Evolutionary conservation across 2,329 filamentous ascomycete genomes (phyloP), one percentile per base, ranked within the genome.

Genomic region (Fusarium piperis): DNA sequence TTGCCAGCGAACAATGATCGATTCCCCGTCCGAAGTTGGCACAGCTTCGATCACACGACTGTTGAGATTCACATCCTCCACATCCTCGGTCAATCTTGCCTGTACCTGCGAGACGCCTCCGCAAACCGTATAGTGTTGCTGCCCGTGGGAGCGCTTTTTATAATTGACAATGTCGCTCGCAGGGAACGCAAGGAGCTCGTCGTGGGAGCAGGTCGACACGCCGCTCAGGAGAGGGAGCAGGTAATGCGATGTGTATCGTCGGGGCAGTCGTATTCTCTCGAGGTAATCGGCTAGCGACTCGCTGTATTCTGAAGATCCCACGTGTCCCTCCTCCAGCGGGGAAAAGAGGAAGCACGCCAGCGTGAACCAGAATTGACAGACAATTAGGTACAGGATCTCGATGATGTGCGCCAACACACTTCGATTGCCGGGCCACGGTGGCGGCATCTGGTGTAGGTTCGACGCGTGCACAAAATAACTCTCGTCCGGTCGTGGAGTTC

Each of bases 321-420:
- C 28, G 3, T 58, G 30, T 16, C 12, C 44, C 1, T 51, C 57
- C 10, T 51, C 57, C 10, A 68, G 33, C 0, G 87, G 85, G 5
- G 75, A 73, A 28, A 89, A 67, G 16, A 83, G 77, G 71, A 88
- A 86, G 73, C 86, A 89, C 33, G 85, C 87, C 4, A 84, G 32
- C 0, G 83, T 84, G 76, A 89, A 89, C 85, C 86, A 90, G 30
- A 82, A 70, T 67, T 90, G 87, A 69, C 85, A 88, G 0, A 84
- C 58, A 9, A 83, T 74, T 23, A 89, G 72, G 68, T 85, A 81
- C 8, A 83, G 38, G 0, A 83, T 78, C 67, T 88, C 84, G 5
- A 83, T 36, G 0, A 86, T 41, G 74, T 86, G 84, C 2, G 73
- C 48, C n/a, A 83, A 53, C 23, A 83, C 67, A 2, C 79, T 75